A percentile compares a stretch with the other conserved stretches of the same genome.
phyloP scores from a whole-genome alignment of 306 rosid species.

The Quercus ilex region DNA sequence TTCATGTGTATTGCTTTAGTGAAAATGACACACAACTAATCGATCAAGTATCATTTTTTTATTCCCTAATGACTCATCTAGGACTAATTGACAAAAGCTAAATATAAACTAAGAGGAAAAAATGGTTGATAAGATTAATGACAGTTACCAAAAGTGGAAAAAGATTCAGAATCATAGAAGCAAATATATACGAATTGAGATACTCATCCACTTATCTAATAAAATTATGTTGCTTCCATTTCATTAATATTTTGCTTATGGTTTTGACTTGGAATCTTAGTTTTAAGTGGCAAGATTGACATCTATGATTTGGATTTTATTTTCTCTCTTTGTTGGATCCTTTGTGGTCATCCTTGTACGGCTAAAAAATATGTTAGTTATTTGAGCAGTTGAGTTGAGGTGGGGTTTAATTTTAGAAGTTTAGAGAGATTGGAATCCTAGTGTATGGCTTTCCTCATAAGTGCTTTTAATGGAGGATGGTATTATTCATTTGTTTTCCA shows the following conservation, averaged over 20 bases:
- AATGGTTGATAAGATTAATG: slow-evolving; percentile 14
- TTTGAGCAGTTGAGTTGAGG: neutral
- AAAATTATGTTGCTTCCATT: neutral
- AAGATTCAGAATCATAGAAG: slow-evolving; percentile 14
- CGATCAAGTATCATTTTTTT: slow-evolving; percentile 19
- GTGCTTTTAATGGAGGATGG: neutral
- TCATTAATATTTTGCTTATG: slow-evolving; percentile 1
- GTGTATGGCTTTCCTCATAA: neutral
- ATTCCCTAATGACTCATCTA: slow-evolving; percentile 54
- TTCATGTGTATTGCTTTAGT: slow-evolving; percentile 30
- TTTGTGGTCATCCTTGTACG: slow-evolving; percentile 6
- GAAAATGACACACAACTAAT: slow-evolving; percentile 36
- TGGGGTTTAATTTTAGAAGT: too few relatives aligned
- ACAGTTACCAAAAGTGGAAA: slow-evolving; percentile 10
- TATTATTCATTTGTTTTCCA: neutral
- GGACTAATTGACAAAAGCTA: slow-evolving; percentile 17
- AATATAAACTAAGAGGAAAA: slow-evolving; percentile 9
- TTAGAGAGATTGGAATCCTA: neutral
- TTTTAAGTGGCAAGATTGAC: slow-evolving; percentile 7
- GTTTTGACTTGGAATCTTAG: slow-evolving; percentile 9
- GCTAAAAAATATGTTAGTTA: neutral
- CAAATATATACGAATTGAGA: neutral
- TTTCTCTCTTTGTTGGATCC: slow-evolving; percentile 2
- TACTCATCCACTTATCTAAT: neutral
- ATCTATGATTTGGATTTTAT: neutral